phyloP scores from a whole-genome alignment of 495 filamentous ascomycete species.

The Talaromyces adpressus region DNA sequence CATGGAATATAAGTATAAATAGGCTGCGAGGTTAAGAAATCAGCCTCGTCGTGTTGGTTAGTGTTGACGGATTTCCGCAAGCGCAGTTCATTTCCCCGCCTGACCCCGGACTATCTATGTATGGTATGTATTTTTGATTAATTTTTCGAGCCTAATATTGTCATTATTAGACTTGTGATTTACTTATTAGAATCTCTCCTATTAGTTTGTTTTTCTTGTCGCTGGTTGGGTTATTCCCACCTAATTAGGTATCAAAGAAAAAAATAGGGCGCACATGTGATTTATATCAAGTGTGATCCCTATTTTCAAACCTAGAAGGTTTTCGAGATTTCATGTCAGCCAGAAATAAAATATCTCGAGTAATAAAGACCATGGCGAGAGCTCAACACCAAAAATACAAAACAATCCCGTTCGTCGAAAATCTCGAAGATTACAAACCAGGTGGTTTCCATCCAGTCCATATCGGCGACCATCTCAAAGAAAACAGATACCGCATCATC shows the following conservation, averaged over 20 bases:
- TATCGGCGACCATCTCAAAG: slow-evolving; percentile 25
- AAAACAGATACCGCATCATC: slow-evolving; percentile 13
- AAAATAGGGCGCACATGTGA: no score
- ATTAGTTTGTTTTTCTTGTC: not conserved
- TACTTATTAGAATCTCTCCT: not conserved
- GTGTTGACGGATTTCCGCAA: not conserved
- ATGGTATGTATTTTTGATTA: not conserved
- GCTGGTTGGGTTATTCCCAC: not conserved
- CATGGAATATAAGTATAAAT: not conserved
- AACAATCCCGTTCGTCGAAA: slow-evolving; percentile 12
- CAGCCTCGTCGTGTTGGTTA: not conserved
- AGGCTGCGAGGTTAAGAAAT: not conserved
- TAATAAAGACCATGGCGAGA: not conserved
- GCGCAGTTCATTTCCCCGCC: no score
- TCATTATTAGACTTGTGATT: not conserved
- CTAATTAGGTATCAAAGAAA: not conserved
- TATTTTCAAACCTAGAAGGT: no score
- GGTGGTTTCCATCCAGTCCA: slow-evolving; percentile 38
- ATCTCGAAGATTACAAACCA: slow-evolving; percentile 24
- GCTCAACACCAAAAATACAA: not conserved
- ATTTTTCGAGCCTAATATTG: not conserved
- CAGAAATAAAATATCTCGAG: no score
- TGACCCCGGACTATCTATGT: not conserved
- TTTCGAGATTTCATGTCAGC: no score
- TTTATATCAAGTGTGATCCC: no score